Conservation (phyloP, 768 basidiomycete species). For the Suillus paluster region DNA sequence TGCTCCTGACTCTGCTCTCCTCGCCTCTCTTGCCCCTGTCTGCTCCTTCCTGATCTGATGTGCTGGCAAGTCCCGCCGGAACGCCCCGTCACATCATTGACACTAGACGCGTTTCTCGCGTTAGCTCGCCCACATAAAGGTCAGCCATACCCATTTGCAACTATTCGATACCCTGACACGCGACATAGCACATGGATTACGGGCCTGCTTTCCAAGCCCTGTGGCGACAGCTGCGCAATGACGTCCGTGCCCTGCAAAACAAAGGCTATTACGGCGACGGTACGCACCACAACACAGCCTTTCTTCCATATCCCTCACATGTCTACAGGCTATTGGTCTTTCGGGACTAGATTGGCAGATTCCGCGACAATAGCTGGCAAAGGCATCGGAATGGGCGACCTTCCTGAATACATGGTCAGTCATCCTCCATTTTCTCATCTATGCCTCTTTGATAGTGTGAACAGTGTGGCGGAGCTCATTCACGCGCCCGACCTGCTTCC, state of each 20-base stretch:
- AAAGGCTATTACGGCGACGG: slow-evolving; percentile 87
- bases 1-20: too few species aligned
- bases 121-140: slow-evolving; percentile 85
- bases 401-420: slow-evolving; percentile 78
- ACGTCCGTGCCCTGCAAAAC: slow-evolving; percentile 71
- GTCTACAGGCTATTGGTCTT: slow-evolving; percentile 81
- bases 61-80: too few species aligned
- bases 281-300: slow-evolving; percentile 27
- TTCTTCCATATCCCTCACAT: slow-evolving; percentile 9
- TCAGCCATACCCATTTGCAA: slow-evolving; percentile 27
- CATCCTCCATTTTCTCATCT: neutral
- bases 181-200: slow-evolving; percentile 76
- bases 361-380: slow-evolving; percentile 57
- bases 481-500: slow-evolving; percentile 58
- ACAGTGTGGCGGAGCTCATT: slow-evolving; percentile 85
- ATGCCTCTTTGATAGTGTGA: slow-evolving; percentile 1
- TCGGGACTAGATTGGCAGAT: slow-evolving; percentile 71
- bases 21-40: too few species aligned
- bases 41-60: too few species aligned
- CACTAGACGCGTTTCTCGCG: slow-evolving; percentile 11
- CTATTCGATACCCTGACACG: neutral
- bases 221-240: slow-evolving; percentile 66
- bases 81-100: too few species aligned
- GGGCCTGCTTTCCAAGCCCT: slow-evolving; percentile 75
- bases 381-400: slow-evolving; percentile 56